Conservation (phyloP, 371 early-diverging fungal genomes). For the Gilbertella persicaria region DNA sequence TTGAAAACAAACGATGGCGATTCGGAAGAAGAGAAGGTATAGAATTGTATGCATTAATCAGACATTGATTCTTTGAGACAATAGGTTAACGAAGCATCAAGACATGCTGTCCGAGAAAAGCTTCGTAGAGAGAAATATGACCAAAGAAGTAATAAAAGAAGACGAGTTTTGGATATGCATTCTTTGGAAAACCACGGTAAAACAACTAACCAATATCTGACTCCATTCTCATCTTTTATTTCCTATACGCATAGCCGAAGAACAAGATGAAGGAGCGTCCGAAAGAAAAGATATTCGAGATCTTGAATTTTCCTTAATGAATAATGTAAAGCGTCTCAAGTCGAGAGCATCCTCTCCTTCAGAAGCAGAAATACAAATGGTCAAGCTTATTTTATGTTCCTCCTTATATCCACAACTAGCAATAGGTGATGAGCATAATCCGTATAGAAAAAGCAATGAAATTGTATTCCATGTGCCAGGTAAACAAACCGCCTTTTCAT, state of each 20-base stretch:
- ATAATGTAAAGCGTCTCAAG: constrained; percentile 45
- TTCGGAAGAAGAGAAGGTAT: constrained; percentile 7
- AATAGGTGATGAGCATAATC: constrained; percentile 66
- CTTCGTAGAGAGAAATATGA: constrained; percentile 36
- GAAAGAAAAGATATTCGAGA: constrained; percentile 49
- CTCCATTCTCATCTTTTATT: constrained; percentile 14
- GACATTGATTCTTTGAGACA: too few relatives aligned
- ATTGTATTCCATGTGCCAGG: constrained; percentile 55
- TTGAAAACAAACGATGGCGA: constrained; percentile 10
- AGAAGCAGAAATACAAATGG: constrained; percentile 43
- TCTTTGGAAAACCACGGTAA: constrained; percentile 18
- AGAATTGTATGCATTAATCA: background rate
- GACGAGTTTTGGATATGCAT: constrained; percentile 28
- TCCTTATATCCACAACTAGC: constrained; percentile 71
- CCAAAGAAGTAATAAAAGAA: constrained; percentile 30
- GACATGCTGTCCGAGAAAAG: constrained; percentile 22
- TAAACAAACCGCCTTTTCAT: constrained; percentile 3
- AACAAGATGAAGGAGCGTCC: background rate
- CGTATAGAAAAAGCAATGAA: constrained; percentile 55
- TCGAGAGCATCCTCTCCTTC: constrained; percentile 40
- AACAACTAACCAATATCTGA: too few relatives aligned
- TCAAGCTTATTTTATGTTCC: constrained; percentile 63
- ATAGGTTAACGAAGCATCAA: background rate
- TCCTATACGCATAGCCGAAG: background rate
- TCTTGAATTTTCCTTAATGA: constrained; percentile 63